A percentile compares a stretch with the other conserved stretches of the same genome.
Evolutionary conservation across 2,329 filamentous ascomycete genomes (phyloP).

Genomic region (Alternaria burnsii): DNA sequence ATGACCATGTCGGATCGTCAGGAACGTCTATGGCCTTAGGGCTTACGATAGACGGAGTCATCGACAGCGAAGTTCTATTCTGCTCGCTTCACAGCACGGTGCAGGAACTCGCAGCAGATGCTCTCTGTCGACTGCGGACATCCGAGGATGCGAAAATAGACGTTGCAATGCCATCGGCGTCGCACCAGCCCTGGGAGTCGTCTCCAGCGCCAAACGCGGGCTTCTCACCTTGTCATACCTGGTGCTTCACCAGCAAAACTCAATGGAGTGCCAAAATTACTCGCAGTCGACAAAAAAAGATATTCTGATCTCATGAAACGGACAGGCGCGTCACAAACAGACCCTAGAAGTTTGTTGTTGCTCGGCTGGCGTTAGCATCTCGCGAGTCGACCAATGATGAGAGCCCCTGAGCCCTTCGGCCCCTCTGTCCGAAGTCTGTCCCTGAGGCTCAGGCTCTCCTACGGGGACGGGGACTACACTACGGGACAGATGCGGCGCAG

Average conservation of each 20-base stretch:
- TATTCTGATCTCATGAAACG: constrained; percentile 23
- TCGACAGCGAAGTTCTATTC: neutral
- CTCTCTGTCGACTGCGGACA: neutral
- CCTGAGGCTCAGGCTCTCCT: constrained; percentile 41
- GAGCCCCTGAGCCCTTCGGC: constrained; percentile 33
- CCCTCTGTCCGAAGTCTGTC: constrained; percentile 35
- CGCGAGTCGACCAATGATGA: constrained; percentile 26
- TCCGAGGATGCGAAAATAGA: constrained; percentile 17
- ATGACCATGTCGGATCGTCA: constrained; percentile 8
- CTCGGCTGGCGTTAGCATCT: constrained; percentile 10
- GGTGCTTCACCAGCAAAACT: constrained; percentile 1
- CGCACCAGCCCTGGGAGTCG: neutral
- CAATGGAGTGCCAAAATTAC: neutral
- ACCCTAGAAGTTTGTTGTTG: constrained; percentile 25
- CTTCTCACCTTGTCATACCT: neutral
- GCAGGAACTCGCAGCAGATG: neutral
- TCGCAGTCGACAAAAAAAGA: constrained; percentile 23
- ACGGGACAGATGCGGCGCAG: constrained; percentile 37
- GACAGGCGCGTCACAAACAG: constrained; percentile 25
- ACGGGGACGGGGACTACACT: constrained; percentile 32
- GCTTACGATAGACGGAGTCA: neutral
- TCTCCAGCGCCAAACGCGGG: neutral
- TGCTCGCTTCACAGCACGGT: neutral
- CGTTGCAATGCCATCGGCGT: constrained; percentile 1
- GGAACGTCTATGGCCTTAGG: neutral